These are phyloP conservation scores for Tolypocladium sp. DNA, from an alignment of 2,329 filamentous ascomycete genomes.

Conservation along the genomic window DNA sequence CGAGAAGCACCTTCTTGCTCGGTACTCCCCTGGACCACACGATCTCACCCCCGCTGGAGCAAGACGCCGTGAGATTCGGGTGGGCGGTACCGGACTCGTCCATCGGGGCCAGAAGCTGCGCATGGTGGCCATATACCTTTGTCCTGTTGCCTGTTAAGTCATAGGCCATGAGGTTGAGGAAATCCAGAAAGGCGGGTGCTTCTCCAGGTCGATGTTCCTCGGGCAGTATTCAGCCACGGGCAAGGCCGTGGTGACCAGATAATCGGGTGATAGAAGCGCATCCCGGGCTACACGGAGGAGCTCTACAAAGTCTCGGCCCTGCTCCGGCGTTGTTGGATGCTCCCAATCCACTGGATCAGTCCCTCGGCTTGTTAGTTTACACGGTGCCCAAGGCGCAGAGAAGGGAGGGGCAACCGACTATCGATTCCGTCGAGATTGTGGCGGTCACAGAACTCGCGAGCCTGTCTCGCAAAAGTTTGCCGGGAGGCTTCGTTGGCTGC, in stretches of 20 bases:
- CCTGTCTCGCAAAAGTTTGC: slow-evolving; percentile 44
- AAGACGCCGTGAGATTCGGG: slow-evolving; percentile 29
- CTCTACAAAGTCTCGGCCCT: slow-evolving; percentile 46
- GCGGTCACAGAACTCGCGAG: slow-evolving; percentile 43
- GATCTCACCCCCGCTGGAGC: too few relatives aligned
- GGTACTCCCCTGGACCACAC: slow-evolving; percentile 44
- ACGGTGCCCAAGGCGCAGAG: too few relatives aligned
- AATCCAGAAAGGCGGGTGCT: slow-evolving; percentile 45
- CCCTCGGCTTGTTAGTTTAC: too few relatives aligned
- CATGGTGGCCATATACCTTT: slow-evolving; percentile 51
- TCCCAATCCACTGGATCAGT: slow-evolving; percentile 54
- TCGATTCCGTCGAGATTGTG: slow-evolving; percentile 56
- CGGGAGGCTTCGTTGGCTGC: slow-evolving; percentile 38
- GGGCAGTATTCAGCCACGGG: slow-evolving; percentile 52
- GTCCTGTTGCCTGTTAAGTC: slow-evolving; percentile 59
- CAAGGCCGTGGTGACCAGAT: slow-evolving; percentile 52
- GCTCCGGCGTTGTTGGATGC: slow-evolving; percentile 42
- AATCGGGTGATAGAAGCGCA: slow-evolving; percentile 43
- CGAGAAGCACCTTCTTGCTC: slow-evolving; percentile 49
- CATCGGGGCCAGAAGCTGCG: slow-evolving; percentile 40
- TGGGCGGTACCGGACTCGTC: slow-evolving; percentile 1
- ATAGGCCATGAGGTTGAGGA: slow-evolving; percentile 61
- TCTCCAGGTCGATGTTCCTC: slow-evolving; percentile 46
- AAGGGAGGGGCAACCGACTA: slow-evolving; percentile 26
- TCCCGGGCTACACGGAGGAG: slow-evolving; percentile 46